These are phyloP conservation scores for Microascus cirrosus DNA, from an alignment of 2,329 filamentous ascomycete genomes.

Conservation along the genomic window DNA sequence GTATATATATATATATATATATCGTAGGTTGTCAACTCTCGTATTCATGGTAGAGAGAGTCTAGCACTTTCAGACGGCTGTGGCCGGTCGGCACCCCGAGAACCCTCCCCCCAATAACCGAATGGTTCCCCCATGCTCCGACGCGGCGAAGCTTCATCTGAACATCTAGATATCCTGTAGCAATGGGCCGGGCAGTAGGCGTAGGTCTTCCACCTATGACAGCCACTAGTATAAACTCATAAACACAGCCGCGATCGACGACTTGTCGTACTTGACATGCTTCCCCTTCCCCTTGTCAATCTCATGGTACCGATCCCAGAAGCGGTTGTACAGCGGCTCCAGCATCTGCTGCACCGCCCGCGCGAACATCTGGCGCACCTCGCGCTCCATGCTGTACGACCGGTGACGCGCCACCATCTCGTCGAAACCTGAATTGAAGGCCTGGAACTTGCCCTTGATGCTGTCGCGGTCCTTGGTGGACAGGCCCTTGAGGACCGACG, in stretches of 20 bases:
- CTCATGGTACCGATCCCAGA: constrained; percentile 96
- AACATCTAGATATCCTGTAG: no score
- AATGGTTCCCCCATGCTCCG: no score
- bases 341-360: constrained; percentile 84
- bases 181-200: no score
- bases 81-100: no score
- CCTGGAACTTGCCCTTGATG: constrained; percentile 91
- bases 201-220: not conserved
- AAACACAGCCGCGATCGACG: constrained; percentile 58
- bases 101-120: no score
- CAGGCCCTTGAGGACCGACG: constrained; percentile 71
- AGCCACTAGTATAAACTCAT: constrained; percentile 24
- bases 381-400: constrained; percentile 76
- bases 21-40: no score
- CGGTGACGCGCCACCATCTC: constrained; percentile 78
- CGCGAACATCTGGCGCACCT: constrained; percentile 70
- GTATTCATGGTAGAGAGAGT: no score
- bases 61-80: no score
- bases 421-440: constrained; percentile 85
- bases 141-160: no score
- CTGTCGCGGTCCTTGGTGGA: constrained; percentile 87
- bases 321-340: constrained; percentile 86
- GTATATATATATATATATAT: no score
- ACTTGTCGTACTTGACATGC: constrained; percentile 95
- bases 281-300: constrained; percentile 97